Base-by-base conservation (phyloP, 495 filamentous ascomycete species). In the Hyaloscypha hepaticicola region DNA sequence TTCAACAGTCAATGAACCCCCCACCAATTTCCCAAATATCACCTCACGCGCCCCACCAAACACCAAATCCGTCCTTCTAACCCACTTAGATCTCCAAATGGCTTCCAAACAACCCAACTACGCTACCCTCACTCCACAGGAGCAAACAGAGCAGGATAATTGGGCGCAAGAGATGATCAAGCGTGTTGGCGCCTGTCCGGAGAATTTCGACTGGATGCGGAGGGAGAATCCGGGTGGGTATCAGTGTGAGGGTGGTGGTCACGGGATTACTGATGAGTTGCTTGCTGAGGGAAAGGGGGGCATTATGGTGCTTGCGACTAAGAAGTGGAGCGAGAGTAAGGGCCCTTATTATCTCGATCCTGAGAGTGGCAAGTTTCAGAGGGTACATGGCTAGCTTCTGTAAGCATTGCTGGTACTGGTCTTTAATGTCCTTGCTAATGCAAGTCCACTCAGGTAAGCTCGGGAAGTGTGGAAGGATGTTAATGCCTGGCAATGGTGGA, bases 281-380 rank as follows among this genome's bases (percentile, higher is more conserved):
- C 29, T 66, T 2, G 64, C 57, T n/a, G 64, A 66, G 57, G 64
- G 64, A 9, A 38, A 48, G 51, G 64, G 49, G 5, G 57, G 49
- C 5, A 22, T 65, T 1, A 9, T 53, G 21, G 50, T 21, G 22
- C n/a, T 24, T 27, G 8, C 22, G 8, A 6, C 50, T 5, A 24
- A 8, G 22, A 16, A 25, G 11, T 53, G 50, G 52, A 45, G 38
- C 12, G 51, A 33, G 11, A 41, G 8, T 11, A 21, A 57, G 27
- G 55, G 55, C 5, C 50, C 50, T 6, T 57, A 57, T 31, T 29
- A 57, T 21, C 7, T 3, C 3, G 27, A 57, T 24, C 55, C 29
- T 6, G 11, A 3, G 0, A 22, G 26, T 6, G 55, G n/a, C 6
- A 57, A 53, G 50, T 26, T 12, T 26, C n/a, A n/a, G n/a, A n/a